Evolutionary conservation across 202 grass and related monocot genomes (phyloP), one percentile per base, ranked within the genome.

Genomic region (Dendrocalamus latiflorus): DNA sequence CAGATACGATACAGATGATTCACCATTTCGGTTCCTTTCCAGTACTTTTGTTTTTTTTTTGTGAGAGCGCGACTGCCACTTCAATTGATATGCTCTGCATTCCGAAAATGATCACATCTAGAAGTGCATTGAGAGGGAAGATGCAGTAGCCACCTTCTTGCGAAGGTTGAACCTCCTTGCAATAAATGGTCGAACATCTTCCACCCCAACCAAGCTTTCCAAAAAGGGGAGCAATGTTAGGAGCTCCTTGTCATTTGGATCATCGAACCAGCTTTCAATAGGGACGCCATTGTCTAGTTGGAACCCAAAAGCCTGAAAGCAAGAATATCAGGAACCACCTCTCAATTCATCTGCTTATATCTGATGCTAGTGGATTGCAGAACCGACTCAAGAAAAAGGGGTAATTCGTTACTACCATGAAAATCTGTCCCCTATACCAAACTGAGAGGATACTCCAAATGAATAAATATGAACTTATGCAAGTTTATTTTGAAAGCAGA

Each of bases 181-280:
- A 14, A 94, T 88, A 28, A 76, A 39, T 56, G 89, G 89, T 1
- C 89, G 77, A 41, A 94, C 92, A 65, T 94, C 92, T 77, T 91
- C 84, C 60, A 81, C 84, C 13, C 87, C 92, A 58, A 81, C 87
- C 67, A 94, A 59, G 47, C 87, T 90, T 80, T 91, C 87, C 81
- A 94, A 64, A 62, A 94, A 91, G 1, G 92, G 92, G 25, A 94
- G 83, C 65, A 94, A 65, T 3, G 55, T 84, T 56, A 91, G 81
- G 36, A 94, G 81, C 56, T 91, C 92, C 16, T 55, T 75, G 84
- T 94, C 92, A 37, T 91, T 88, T 12, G 82, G 89, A 51, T 94
- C 89, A 36, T 94, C 89, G 6, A 94, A 94, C 92, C 92, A 94
- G 81, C 92, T 94, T 44, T 94, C 92, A 28, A 94, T 94, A 2